Evolutionary conservation across 164 flowering plant genomes (phyloP), one percentile per base, ranked within the genome.

Genomic region (Chimonanthus praecox): DNA sequence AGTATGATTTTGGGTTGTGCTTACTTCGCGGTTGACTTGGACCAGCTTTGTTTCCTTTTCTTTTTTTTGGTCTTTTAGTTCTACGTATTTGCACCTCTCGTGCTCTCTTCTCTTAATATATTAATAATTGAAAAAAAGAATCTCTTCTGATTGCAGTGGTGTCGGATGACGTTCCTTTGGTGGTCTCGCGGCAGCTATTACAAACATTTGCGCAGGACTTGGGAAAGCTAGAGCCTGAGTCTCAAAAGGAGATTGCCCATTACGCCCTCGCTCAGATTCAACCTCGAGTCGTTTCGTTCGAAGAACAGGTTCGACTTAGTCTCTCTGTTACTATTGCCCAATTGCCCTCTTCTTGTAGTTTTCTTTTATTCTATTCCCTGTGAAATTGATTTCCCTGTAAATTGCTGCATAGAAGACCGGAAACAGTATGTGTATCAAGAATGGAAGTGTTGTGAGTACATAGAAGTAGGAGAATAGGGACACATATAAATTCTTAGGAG

Each of bases 251-350:
- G 81, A 88, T 93, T 72, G 93, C 97, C 0, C 92, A 90, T 78
- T 90, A 89, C 73, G 85, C 90, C 21, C 96, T 95, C 47, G 78
- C 85, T 72, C 97, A 91, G 92, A 93, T 95, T 86, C 99, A 95
- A 78, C 96, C 96, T 66, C 88, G 98, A 1, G 97, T 90, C 49
- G 98, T 95, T 48, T 95, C 99, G 5, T 95, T 95, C 49, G 99
- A 93, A 77, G 99, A 93, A 72, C 99, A 93, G 94, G 99, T 95
- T 74, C 47, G 10, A 2, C 10, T 58, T 51, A 10, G 0, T 58
- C 48, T 45, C 49, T 71, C 45, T 71, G 49, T 44, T 33, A 18
- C 33, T 33, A 33, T 33, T 33, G 33, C 33, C 33, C 43, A 20
- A 49, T 20, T 7, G 47, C 47, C 70, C 47, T 49, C 15, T 68